A percentile compares a stretch with the other conserved stretches of the same genome.
Evolutionary conservation across 2,329 filamentous ascomycete species (phyloP).

Genomic region (Aspergillus sp.): DNA sequence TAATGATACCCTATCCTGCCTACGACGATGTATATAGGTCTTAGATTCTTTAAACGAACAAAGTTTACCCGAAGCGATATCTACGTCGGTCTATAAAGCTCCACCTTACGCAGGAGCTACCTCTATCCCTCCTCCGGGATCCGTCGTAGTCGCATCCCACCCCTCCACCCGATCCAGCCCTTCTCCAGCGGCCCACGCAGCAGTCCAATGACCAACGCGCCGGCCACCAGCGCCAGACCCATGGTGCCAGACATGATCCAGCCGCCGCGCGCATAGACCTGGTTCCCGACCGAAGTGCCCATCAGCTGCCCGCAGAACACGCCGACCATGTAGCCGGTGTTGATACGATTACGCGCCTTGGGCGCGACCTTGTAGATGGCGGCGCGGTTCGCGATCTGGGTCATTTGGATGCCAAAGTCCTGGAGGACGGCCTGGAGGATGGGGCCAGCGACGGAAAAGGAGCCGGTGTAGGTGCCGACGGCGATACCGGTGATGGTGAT

Average conservation of each 20-base stretch:
- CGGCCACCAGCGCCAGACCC: constrained; percentile 54
- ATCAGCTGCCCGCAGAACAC: constrained; percentile 73
- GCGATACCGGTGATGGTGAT: constrained; percentile 61
- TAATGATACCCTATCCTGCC: constrained; percentile 5
- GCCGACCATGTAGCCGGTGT: constrained; percentile 77
- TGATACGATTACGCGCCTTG: constrained; percentile 69
- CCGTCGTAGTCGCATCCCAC: constrained; percentile 43
- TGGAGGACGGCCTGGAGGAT: constrained; percentile 68
- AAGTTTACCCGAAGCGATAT: no score
- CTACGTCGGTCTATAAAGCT: no score
- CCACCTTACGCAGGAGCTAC: no score
- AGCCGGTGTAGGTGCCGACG: constrained; percentile 68
- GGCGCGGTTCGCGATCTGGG: constrained; percentile 65
- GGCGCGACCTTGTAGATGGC: constrained; percentile 70
- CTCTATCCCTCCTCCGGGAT: not conserved
- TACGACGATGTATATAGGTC: not conserved
- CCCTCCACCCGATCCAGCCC: constrained; percentile 60
- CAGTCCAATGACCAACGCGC: constrained; percentile 47
- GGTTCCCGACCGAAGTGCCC: constrained; percentile 47
- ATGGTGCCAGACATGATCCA: constrained; percentile 58
- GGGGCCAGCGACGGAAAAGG: constrained; percentile 65
- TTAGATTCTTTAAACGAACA: not conserved
- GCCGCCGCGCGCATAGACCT: constrained; percentile 54
- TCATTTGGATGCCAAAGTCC: constrained; percentile 70
- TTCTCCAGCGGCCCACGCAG: constrained; percentile 55